Evolutionary conservation across 352 stramenopile species (phyloP), one percentile per base, ranked within the genome.

Genomic region (Globisporangium cederbergense): DNA sequence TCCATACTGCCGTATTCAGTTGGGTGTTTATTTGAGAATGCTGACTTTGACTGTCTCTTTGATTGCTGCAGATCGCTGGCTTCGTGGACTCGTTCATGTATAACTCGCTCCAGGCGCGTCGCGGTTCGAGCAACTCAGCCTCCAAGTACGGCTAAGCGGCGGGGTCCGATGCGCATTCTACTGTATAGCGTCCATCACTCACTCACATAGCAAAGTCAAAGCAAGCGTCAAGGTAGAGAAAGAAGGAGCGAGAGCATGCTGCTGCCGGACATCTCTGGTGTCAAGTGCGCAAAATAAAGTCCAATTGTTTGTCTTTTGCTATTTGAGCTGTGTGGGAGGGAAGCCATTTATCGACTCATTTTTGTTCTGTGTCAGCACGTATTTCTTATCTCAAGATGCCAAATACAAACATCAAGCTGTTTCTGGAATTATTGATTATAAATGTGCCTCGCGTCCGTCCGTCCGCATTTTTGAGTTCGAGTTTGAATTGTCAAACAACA

Each of bases 81-180:
- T 95, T 95, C 60, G 78, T 95, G 49, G 86, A 95, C 58, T 90
- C 86, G 51, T 90, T 95, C 74, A 89, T 90, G 77, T 92, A 93
- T 75, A 89, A 91, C 66, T 91, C 82, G 65, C 77, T 91, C 40
- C 65, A 91, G 60, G 71, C 84, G n/a, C 78, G 76, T 32, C 68
- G 77, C 56, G 72, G 62, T 28, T 64, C 61, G 38, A 58, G 46
- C 25, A 50, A 49, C 7, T 64, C 74, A 36, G 52, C 65, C 22
- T 75, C 58, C 61, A 81, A 76, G 64, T 76, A 72, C 47, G 66
- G 74, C 49, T 82, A 61, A 22, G 18, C 43, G 18, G 22, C 5
- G 14, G 40, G 3, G 16, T 49, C 18, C 43, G 16, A 8, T 20
- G 14, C n/a, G 43, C 36, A 4, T 42, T 42, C 36, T 36, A 36